Evolutionary conservation across 192 early-diverging fungal genomes (phyloP), one percentile per base, ranked within the genome.

Genomic region (Phlyctochytrium arcticum): DNA sequence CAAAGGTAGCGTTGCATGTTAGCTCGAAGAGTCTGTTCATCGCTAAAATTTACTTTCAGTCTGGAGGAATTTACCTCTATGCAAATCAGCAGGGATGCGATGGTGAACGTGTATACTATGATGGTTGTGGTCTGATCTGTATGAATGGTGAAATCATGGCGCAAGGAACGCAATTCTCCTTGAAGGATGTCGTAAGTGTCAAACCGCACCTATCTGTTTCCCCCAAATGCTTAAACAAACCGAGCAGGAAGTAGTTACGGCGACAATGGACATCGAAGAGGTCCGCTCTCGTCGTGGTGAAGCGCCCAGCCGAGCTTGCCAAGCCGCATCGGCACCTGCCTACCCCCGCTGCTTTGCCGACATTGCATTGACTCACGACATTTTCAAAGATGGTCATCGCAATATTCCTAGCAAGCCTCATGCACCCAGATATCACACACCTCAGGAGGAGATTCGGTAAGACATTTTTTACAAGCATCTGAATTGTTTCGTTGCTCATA

Each of bases 1-100:
- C 80, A 9, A 97, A 96, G 73, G 88, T 89, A 68, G 5, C n/a
- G n/a, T n/a, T n/a, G n/a, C n/a, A n/a, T 29, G 26, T 35, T n/a
- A 42, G 9, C 9, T 42, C 9, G 39, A 42, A 55, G 24, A 17
- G 1, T 44, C 65, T 68, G 5, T 26, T 69, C 15, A 32, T 29
- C 44, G 21, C 12, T 8, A 24, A 73, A 19, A 35, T 34, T 32
- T 49, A 23, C 21, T 65, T 30, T 24, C 51, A 89, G 83, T 87
- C 85, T 30, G 97, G 97, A 62, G 97, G 97, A 23, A 78, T 94
- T 7, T 99, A 99, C 65, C 65, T 98, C 29, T 99, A 99, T 59
- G 75, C 95, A 7, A 99, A 99, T 72, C 95, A 96, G 65, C 84
- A 91, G 69, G 97, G 97, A 0, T 99, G 97, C 62, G 97, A 99